Percentiles rank a stretch among this genome's conserved stretches.
Conservation (phyloP, 2,329 filamentous ascomycete species). For the Pestalotiopsis sp. region DNA sequence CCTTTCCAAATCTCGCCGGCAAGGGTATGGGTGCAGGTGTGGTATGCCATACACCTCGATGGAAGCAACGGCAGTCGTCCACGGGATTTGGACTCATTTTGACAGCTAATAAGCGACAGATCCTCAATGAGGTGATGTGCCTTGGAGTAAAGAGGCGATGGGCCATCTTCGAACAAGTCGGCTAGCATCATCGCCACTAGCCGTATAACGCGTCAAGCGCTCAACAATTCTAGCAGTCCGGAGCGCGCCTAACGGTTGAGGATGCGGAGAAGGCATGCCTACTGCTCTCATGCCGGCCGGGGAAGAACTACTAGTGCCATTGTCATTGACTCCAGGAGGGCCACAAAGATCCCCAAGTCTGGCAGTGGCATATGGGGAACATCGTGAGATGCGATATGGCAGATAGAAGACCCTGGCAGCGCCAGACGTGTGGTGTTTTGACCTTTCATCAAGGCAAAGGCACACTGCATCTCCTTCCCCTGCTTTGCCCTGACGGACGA, state of each 20-base stretch:
- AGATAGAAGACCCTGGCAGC: too few relatives aligned
- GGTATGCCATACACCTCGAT: neutral
- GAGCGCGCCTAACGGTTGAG: too few relatives aligned
- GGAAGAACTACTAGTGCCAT: too few relatives aligned
- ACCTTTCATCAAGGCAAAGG: too few relatives aligned
- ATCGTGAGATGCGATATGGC: too few relatives aligned
- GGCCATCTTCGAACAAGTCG: neutral
- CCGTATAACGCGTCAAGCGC: neutral
- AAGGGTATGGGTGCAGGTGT: neutral
- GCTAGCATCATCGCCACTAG: neutral
- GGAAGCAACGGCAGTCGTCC: neutral
- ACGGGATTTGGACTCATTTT: neutral
- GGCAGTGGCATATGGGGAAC: too few relatives aligned
- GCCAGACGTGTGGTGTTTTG: too few relatives aligned
- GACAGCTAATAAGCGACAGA: neutral
- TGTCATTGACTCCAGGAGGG: too few relatives aligned
- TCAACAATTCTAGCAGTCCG: neutral
- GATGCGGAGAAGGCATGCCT: too few relatives aligned
- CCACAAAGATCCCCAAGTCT: too few relatives aligned
- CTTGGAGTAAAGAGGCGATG: neutral
- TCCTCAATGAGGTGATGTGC: neutral
- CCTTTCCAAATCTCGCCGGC: neutral
- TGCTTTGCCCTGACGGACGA: neutral
- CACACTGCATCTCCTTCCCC: too few relatives aligned
- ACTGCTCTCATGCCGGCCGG: too few relatives aligned